These are phyloP conservation scores for Pestalotiopsis sp. DNA, from an alignment of 2,329 filamentous ascomycete genomes.

Conservation along the genomic window DNA sequence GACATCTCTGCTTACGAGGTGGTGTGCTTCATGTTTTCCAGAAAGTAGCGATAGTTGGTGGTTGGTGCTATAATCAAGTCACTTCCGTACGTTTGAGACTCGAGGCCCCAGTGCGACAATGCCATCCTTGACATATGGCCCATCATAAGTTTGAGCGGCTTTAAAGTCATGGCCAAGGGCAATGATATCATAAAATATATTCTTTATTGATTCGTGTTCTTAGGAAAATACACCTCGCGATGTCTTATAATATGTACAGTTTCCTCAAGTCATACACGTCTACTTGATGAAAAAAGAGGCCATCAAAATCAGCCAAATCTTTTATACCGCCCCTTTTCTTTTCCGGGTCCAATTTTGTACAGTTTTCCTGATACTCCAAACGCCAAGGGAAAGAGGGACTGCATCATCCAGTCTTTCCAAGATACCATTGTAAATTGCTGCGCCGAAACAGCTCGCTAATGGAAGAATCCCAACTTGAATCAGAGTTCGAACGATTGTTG, in stretches of 20 bases:
- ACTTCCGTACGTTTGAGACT: too few species aligned
- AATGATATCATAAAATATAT: neutral
- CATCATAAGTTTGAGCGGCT: too few species aligned
- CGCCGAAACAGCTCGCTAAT: neutral
- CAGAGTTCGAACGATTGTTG: neutral
- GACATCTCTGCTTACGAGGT: too few species aligned
- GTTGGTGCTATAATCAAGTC: too few species aligned
- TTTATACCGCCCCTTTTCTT: neutral
- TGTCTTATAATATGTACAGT: constrained; percentile 3
- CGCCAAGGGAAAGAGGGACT: neutral
- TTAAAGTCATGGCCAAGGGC: neutral
- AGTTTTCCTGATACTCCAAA: neutral
- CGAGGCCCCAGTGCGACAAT: too few species aligned
- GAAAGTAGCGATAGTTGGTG: too few species aligned
- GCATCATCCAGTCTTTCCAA: neutral
- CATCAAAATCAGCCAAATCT: neutral
- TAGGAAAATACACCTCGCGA: constrained; percentile 1
- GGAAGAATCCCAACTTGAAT: neutral
- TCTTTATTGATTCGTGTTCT: neutral
- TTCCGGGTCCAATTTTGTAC: neutral
- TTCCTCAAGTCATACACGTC: neutral
- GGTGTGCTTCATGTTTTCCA: too few species aligned
- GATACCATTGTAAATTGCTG: constrained; percentile 1
- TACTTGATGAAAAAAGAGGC: neutral
- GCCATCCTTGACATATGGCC: too few species aligned